These are phyloP conservation scores for Cornus florida DNA, from an alignment of 148 eudicot species.

Conservation along the genomic window DNA sequence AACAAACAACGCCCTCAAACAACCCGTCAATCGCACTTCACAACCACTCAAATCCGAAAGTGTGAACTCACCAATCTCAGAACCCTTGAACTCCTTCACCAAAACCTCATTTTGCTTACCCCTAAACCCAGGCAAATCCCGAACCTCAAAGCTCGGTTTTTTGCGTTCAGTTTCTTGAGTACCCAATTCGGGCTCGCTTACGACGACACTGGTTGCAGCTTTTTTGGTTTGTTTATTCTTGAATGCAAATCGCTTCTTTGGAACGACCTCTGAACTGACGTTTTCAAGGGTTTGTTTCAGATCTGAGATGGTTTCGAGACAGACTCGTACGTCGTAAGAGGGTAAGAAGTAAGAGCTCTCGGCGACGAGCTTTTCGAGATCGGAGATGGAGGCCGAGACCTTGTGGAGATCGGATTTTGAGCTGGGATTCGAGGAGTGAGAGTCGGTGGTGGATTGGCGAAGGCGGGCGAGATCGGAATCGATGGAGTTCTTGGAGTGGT, in stretches of 20 bases:
- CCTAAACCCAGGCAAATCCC: conserved; percentile 62
- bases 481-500: conserved; percentile 52
- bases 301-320: conserved; percentile 49
- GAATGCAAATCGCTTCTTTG: conserved; percentile 75
- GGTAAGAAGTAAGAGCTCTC: conserved; percentile 74
- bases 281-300: conserved; percentile 58
- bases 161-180: conserved; percentile 15
- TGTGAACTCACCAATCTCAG: conserved; percentile 60
- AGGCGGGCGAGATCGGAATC: conserved; percentile 37
- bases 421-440: conserved; percentile 4
- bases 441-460: conserved; percentile 27
- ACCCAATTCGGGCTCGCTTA: conserved; percentile 11
- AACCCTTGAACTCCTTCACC: conserved; percentile 52
- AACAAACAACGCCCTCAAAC: conserved; percentile 60
- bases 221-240: conserved; percentile 48
- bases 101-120: conserved; percentile 51
- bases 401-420: conserved; percentile 37
- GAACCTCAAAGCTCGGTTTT: conserved; percentile 9
- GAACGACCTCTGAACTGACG: conserved; percentile 44
- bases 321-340: conserved; percentile 70
- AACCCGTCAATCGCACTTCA: conserved; percentile 67
- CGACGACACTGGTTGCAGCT: not conserved
- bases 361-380: conserved; percentile 67
- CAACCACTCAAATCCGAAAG: conserved; percentile 56
- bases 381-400: conserved; percentile 47